A percentile compares a stretch with the other conserved stretches of the same genome.
Conservation (phyloP, 1,284 basidiomycete genomes). For the Apiotrichum laibachii region DNA sequence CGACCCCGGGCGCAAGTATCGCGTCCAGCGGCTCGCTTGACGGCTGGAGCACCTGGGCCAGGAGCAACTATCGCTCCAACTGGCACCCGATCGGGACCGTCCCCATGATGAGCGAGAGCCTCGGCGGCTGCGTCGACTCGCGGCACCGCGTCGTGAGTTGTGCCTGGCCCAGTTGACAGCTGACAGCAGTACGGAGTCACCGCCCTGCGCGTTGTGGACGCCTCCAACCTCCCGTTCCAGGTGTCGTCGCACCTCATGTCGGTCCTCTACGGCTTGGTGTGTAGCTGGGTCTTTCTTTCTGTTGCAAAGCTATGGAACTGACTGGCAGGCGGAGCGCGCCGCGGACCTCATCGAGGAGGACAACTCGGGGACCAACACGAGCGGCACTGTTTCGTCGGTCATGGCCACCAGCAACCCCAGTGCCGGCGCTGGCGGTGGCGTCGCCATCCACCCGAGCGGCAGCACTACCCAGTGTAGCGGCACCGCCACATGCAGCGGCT, state of each 20-base stretch:
- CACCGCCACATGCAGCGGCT: not conserved
- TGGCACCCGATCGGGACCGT: conserved; percentile 60
- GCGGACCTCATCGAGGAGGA: conserved; percentile 41
- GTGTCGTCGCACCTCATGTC: conserved; percentile 48
- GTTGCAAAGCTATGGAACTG: too few species aligned
- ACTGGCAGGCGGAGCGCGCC: conserved; percentile 32
- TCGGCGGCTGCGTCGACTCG: conserved; percentile 59
- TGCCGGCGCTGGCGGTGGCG: too few species aligned
- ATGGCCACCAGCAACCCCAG: too few species aligned
- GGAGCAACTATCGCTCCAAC: conserved; percentile 35
- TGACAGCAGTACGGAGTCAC: conserved; percentile 47
- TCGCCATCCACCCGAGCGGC: conserved; percentile 18
- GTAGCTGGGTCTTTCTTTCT: not conserved
- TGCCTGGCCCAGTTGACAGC: conserved; percentile 48
- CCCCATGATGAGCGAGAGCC: conserved; percentile 60
- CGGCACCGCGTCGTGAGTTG: conserved; percentile 50
- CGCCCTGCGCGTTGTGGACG: conserved; percentile 56
- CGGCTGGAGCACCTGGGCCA: conserved; percentile 48
- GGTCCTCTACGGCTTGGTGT: conserved; percentile 38
- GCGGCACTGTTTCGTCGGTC: too few species aligned
- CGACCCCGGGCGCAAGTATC: conserved; percentile 41
- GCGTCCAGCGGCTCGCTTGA: conserved; percentile 36
- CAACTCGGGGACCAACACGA: conserved; percentile 10
- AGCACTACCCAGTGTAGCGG: conserved; percentile 28
- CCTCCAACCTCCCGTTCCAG: conserved; percentile 54